A percentile compares a stretch with the other conserved stretches of the same genome.
Evolutionary conservation across 2,329 filamentous ascomycete species (phyloP).

Genomic region (Raffaelea deltoideospora): DNA sequence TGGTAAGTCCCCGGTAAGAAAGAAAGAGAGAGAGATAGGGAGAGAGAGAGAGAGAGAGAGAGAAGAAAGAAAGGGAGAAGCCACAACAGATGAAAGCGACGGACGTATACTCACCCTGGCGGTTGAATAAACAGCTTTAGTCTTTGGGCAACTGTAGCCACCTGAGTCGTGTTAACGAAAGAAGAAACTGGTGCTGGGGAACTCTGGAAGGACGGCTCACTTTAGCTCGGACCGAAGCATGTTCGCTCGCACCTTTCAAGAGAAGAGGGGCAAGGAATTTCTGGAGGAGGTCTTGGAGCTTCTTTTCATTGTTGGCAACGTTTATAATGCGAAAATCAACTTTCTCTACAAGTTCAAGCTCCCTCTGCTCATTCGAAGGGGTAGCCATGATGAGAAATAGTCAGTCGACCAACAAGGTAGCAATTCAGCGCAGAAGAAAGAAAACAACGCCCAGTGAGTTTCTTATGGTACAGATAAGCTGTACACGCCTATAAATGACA

Average conservation of each 20-base stretch:
- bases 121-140: conserved; percentile 39
- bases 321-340: conserved; percentile 70
- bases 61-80: conserved; percentile 6
- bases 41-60: background rate
- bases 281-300: conserved; percentile 63
- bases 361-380: conserved; percentile 40
- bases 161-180: conserved; percentile 16
- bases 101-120: conserved; percentile 23
- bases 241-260: conserved; percentile 71
- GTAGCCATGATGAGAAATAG: conserved; percentile 6
- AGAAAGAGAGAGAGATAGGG: background rate
- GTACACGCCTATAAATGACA: no score
- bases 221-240: conserved; percentile 67
- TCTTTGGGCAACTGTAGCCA: conserved; percentile 34
- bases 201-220: conserved; percentile 20
- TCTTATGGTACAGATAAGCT: no score
- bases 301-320: conserved; percentile 68
- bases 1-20: background rate
- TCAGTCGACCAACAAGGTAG: no score
- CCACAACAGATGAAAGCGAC: no score
- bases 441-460: no score
- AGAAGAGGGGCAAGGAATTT: conserved; percentile 70
- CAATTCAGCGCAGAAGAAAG: no score
- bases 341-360: conserved; percentile 70
- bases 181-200: background rate